These are phyloP conservation scores for Pyrenopolyporus hunteri DNA, from an alignment of 495 filamentous ascomycete genomes.

Conservation along the genomic window DNA sequence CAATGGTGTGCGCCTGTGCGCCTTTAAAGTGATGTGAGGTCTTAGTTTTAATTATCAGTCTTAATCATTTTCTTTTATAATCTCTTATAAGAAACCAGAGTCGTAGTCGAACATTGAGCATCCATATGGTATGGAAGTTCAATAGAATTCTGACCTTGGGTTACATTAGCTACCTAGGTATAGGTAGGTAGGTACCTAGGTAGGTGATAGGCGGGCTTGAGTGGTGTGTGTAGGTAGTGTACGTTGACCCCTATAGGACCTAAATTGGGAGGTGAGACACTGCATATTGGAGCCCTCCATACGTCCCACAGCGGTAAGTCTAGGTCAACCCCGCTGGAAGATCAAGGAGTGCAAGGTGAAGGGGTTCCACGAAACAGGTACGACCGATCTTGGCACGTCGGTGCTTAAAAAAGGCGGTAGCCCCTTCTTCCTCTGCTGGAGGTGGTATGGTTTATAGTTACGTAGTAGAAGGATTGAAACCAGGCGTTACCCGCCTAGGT, in stretches of 20 bases:
- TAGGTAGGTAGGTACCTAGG: too few species aligned
- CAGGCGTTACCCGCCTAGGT: too few species aligned
- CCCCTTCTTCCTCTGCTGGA: background rate
- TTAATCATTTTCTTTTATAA: too few species aligned
- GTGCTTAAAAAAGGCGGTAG: constrained; percentile 15
- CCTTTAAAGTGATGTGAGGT: background rate
- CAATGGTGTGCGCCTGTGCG: too few species aligned
- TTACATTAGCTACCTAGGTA: background rate
- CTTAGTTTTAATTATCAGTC: too few species aligned
- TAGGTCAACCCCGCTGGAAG: constrained; percentile 12
- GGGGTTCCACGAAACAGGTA: constrained; percentile 18
- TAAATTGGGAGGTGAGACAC: background rate
- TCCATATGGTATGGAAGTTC: too few species aligned
- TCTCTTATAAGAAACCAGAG: too few species aligned
- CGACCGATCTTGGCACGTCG: constrained; percentile 18
- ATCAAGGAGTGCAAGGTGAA: constrained; percentile 7
- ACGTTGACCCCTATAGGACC: background rate
- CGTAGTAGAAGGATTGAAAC: constrained; percentile 25
- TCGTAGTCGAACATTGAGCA: too few species aligned
- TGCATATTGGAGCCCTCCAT: background rate
- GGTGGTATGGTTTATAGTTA: too few species aligned
- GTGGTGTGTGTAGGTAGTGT: too few species aligned
- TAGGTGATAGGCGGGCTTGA: too few species aligned
- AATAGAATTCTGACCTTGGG: too few species aligned
- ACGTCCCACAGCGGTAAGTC: background rate